Conservation (phyloP, 371 early-diverging fungal genomes). For the Mortierella sp. region DNA sequence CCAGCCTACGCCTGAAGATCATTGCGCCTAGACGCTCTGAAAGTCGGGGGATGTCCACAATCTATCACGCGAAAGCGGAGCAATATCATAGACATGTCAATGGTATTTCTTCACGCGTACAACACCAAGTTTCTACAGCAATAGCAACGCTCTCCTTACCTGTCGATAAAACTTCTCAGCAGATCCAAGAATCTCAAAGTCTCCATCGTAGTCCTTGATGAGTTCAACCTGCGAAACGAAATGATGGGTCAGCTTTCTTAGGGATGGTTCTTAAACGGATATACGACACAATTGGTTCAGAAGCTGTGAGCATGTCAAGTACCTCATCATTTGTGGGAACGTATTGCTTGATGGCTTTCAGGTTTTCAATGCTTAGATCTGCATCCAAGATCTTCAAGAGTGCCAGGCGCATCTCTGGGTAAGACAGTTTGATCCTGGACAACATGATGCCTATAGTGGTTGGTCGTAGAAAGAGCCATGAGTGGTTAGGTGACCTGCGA, state of each 20-base stretch:
- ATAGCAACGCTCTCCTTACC: conserved; percentile 47
- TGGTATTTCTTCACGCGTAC: no score
- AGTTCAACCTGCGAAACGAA: conserved; percentile 57
- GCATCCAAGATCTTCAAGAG: conserved; percentile 75
- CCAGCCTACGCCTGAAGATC: conserved; percentile 77
- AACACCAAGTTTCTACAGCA: no score
- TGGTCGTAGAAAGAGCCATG: no score
- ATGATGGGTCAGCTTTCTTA: neutral
- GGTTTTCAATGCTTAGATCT: conserved; percentile 65
- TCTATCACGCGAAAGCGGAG: conserved; percentile 27
- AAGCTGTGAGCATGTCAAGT: no score
- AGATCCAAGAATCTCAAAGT: conserved; percentile 69
- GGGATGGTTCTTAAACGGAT: no score
- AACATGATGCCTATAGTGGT: conserved; percentile 74
- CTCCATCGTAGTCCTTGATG: conserved; percentile 74
- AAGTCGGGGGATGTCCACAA: conserved; percentile 78
- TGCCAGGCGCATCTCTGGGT: conserved; percentile 75
- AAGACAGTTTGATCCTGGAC: conserved; percentile 71
- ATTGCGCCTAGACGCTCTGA: conserved; percentile 76
- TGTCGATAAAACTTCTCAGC: conserved; percentile 74
- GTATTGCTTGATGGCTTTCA: conserved; percentile 70
- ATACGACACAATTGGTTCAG: no score
- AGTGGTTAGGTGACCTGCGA: no score
- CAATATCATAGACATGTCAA: neutral
- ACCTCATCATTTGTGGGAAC: conserved; percentile 73